These are phyloP conservation scores for Aspergillus glaucus DNA, from an alignment of 2,329 filamentous ascomycete species.

Conservation along the genomic window DNA sequence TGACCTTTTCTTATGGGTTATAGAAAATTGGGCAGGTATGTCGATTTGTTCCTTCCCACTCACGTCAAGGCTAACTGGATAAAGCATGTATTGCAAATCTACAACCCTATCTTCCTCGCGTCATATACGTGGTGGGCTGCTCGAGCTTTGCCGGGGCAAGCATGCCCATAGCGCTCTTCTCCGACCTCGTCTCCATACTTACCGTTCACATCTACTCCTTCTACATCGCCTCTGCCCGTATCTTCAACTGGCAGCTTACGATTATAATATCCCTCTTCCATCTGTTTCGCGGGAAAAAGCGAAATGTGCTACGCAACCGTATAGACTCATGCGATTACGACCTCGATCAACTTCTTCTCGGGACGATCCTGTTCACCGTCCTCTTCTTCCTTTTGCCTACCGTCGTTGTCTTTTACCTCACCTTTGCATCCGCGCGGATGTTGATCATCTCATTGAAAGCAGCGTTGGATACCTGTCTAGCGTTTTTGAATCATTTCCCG, in stretches of 20 bases:
- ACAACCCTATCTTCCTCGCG: constrained; percentile 70
- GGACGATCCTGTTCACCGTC: constrained; percentile 92
- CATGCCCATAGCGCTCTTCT: constrained; percentile 94
- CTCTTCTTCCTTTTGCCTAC: constrained; percentile 93
- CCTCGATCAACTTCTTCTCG: constrained; percentile 88
- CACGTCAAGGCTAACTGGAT: constrained; percentile 9
- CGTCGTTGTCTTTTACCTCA: constrained; percentile 92
- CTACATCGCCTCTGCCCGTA: constrained; percentile 91
- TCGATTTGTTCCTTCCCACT: neutral
- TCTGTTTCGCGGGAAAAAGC: constrained; percentile 94
- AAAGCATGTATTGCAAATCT: constrained; percentile 68
- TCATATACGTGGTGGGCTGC: constrained; percentile 90
- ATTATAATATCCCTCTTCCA: constrained; percentile 98
- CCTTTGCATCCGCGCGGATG: constrained; percentile 92
- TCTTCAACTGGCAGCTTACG: constrained; percentile 97
- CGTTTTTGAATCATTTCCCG: constrained; percentile 94
- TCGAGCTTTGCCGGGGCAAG: constrained; percentile 93
- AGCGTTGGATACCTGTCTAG: constrained; percentile 80
- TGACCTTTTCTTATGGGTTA: constrained; percentile 95
- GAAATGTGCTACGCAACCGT: constrained; percentile 91
- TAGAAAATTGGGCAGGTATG: constrained; percentile 89
- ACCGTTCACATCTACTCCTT: constrained; percentile 98
- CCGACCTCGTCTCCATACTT: constrained; percentile 81
- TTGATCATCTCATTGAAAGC: constrained; percentile 91
- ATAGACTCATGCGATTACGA: constrained; percentile 99